Conservation (phyloP, 805 yeast genomes). For the Jamesozyma hellenica region DNA sequence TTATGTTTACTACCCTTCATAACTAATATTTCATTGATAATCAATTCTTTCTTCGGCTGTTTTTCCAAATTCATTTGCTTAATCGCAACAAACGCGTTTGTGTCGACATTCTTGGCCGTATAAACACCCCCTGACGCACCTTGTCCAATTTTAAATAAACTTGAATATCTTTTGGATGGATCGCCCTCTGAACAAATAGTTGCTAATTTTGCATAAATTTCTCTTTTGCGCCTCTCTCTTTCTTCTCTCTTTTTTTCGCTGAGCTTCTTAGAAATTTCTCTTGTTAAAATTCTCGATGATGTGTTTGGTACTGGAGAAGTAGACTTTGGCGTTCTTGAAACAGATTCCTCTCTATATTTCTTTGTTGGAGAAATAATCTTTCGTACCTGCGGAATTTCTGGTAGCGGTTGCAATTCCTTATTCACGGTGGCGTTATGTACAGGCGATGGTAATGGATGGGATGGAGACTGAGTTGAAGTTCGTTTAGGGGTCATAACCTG, state of each 20-base stretch:
- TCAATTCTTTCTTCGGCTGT: slow-evolving; percentile 92
- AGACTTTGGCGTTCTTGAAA: neutral
- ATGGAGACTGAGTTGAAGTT: neutral
- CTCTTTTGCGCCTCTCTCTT: slow-evolving; percentile 50
- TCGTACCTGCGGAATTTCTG: slow-evolving; percentile 13
- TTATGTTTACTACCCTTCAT: slow-evolving; percentile 87
- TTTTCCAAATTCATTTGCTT: slow-evolving; percentile 92
- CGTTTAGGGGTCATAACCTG: neutral
- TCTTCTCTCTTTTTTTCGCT: slow-evolving; percentile 66
- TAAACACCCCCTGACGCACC: slow-evolving; percentile 98
- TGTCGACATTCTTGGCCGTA: slow-evolving; percentile 61
- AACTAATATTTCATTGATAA: slow-evolving; percentile 88
- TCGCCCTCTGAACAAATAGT: slow-evolving; percentile 79
- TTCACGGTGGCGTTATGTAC: slow-evolving; percentile 11
- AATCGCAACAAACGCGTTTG: slow-evolving; percentile 67
- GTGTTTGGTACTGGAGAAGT: slow-evolving; percentile 1
- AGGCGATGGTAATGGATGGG: neutral
- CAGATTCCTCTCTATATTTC: neutral
- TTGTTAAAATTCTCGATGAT: slow-evolving; percentile 3
- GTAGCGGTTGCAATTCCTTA: slow-evolving; percentile 22
- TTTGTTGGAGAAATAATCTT: neutral
- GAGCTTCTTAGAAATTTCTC: slow-evolving; percentile 17
- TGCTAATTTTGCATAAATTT: slow-evolving; percentile 41
- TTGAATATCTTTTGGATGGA: slow-evolving; percentile 60
- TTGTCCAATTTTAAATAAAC: slow-evolving; percentile 82